Evolutionary conservation across 768 basidiomycete genomes (phyloP), one percentile per base, ranked within the genome.

Genomic region (Panus rudis): DNA sequence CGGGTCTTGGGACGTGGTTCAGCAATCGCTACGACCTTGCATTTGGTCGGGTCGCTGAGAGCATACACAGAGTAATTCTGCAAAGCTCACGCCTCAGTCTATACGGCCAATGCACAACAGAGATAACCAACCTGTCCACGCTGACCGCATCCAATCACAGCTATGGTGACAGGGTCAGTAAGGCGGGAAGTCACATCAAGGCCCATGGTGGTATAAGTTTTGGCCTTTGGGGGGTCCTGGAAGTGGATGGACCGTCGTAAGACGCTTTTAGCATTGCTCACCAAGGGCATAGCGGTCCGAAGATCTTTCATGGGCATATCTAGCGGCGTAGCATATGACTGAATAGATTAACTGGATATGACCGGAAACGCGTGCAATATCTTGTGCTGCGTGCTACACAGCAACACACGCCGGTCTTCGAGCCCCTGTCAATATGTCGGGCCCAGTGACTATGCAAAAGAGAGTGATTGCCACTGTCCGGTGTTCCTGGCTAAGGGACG

Each of bases 21-120:
- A 13, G 87, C 89, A 45, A 92, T 84, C 17, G 90, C 81, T 14
- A 92, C 83, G 31, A 93, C 71, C 58, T 78, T 84, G 71, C 84
- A 87, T 22, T 62, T 62, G 3, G 74, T 63, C 3, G 91, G 88
- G 37, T 68, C 64, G 14, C 63, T 43, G 25, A 80, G 62, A 0
- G 86, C 78, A 52, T 85, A 90, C 23, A 47, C 48, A 0, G 81
- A 71, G 51, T 92, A 92, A 17, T 58, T 62, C 82, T 90, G 48
- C 22, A 31, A 16, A 33, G 35, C 38, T 12, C 39, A 19, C 5
- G 6, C 4, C 7, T 26, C 21, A 27, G 24, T 11, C 19, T 13
- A 39, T 19, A 37, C 12, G 23, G 24, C 26, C 23, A 8, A 21
- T 6, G 8, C 7, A 33, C 6, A 16, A 22, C 14, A 11, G 41